Evolutionary conservation across 2,329 filamentous ascomycete species (phyloP).

Genomic region (Paradendryphiella salina): DNA sequence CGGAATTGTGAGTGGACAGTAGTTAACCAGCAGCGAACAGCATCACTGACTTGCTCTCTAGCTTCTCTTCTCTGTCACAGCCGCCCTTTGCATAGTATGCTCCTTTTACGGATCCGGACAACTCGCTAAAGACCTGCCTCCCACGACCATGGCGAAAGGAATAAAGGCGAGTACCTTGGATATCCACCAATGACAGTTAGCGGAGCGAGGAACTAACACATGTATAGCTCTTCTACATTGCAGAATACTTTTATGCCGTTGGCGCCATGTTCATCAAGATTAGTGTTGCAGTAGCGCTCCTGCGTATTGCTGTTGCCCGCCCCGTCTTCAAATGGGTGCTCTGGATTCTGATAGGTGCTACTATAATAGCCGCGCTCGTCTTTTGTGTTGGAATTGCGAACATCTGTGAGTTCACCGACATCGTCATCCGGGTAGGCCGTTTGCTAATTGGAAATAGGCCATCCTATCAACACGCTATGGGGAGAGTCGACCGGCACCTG

Average conservation of each 20-base stretch:
- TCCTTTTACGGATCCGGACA: slow-evolving; percentile 27
- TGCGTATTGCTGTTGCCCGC: slow-evolving; percentile 22
- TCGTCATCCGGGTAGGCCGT: not conserved
- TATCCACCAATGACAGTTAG: not conserved
- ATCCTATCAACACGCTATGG: slow-evolving; percentile 28
- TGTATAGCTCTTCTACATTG: slow-evolving; percentile 23
- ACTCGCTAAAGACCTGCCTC: slow-evolving; percentile 13
- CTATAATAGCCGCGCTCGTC: slow-evolving; percentile 20
- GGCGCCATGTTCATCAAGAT: slow-evolving; percentile 27
- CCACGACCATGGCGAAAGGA: slow-evolving; percentile 16
- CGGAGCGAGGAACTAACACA: not conserved
- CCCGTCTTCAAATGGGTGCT: slow-evolving; percentile 15
- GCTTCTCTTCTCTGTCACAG: slow-evolving; percentile 25
- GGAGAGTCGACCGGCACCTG: slow-evolving; percentile 26
- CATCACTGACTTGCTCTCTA: slow-evolving; percentile 5
- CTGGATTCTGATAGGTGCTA: slow-evolving; percentile 19
- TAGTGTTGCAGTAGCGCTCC: slow-evolving; percentile 26
- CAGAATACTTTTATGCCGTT: slow-evolving; percentile 29
- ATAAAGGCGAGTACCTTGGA: slow-evolving; percentile 14
- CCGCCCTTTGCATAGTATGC: slow-evolving; percentile 24
- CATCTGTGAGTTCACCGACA: slow-evolving; percentile 16
- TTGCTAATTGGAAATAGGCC: slow-evolving; percentile 10
- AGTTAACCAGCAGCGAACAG: not conserved
- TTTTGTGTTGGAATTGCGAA: slow-evolving; percentile 27
- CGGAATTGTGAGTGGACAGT: slow-evolving; percentile 19